These are phyloP conservation scores for Kernera saxatilis DNA, from an alignment of 345 rosid genomes.

Conservation along the genomic window DNA sequence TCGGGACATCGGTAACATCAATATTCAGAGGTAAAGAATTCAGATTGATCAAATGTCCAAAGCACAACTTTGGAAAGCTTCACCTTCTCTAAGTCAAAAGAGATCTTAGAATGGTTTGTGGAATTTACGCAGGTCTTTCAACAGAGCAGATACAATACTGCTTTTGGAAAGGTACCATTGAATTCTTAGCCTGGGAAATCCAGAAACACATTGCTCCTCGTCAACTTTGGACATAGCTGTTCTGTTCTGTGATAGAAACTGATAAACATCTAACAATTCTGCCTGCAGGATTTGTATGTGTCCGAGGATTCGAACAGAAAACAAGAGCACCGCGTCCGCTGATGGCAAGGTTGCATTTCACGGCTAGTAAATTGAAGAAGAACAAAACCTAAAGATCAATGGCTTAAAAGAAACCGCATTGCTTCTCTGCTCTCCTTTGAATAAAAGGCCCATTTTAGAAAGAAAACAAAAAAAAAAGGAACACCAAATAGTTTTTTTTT, in stretches of 20 bases:
- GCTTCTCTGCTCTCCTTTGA: conserved; percentile 1
- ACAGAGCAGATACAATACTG: conserved; percentile 69
- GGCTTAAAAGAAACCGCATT: background rate
- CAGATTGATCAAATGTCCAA: conserved; percentile 1
- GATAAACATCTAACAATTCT: background rate
- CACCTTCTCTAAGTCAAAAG: background rate
- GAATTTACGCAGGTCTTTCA: conserved; percentile 54
- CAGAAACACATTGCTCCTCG: background rate
- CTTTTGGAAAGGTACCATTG: conserved; percentile 79
- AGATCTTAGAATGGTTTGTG: conserved; percentile 24
- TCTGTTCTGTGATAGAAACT: background rate
- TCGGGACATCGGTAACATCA: conserved; percentile 83
- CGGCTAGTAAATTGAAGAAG: conserved; percentile 50
- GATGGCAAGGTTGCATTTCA: conserved; percentile 63
- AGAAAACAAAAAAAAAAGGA: background rate
- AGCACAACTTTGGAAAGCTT: background rate
- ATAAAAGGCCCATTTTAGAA: conserved; percentile 12
- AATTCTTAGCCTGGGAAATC: background rate
- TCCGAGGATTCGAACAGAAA: conserved; percentile 76
- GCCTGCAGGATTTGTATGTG: conserved; percentile 78
- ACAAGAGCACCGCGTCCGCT: conserved; percentile 84
- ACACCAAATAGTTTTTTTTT: background rate
- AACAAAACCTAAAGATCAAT: background rate
- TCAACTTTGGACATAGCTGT: conserved; percentile 3
- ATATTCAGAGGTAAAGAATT: conserved; percentile 69